Percentiles rank a stretch among this genome's conserved stretches.
phyloP scores from a whole-genome alignment of 176 grass and related monocot species.

The Eleusine indica region DNA sequence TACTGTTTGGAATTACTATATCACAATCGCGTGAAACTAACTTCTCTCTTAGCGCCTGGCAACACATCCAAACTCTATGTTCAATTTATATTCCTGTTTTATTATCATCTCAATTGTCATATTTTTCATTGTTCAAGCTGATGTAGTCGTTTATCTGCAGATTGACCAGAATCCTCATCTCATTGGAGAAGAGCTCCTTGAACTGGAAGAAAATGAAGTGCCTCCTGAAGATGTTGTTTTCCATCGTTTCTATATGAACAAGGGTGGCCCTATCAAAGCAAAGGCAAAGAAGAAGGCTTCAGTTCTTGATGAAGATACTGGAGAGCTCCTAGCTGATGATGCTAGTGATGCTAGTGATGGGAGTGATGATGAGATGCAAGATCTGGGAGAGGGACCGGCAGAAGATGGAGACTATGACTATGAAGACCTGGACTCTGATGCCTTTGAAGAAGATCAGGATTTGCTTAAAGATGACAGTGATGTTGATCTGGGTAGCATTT shows the following conservation, averaged over 20 bases:
- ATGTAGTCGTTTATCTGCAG: slow-evolving; percentile 52
- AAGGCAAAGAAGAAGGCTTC: slow-evolving; percentile 67
- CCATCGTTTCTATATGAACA: slow-evolving; percentile 96
- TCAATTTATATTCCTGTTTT: neutral
- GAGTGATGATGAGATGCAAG: slow-evolving; percentile 60
- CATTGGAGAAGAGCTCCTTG: slow-evolving; percentile 85
- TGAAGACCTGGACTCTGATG: slow-evolving; percentile 72
- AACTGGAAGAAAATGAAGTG: slow-evolving; percentile 89
- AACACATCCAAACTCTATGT: neutral
- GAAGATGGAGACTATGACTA: slow-evolving; percentile 77
- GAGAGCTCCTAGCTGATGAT: slow-evolving; percentile 61
- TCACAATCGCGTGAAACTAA: neutral
- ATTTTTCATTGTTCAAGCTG: slow-evolving; percentile 19
- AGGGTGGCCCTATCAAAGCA: slow-evolving; percentile 55
- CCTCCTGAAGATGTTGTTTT: slow-evolving; percentile 96
- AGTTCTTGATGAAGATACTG: slow-evolving; percentile 48
- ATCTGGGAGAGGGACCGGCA: slow-evolving; percentile 33
- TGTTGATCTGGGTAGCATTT: slow-evolving; percentile 53
- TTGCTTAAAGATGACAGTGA: slow-evolving; percentile 78
- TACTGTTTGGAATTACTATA: neutral
- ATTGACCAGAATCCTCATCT: slow-evolving; percentile 63
- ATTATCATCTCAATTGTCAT: neutral
- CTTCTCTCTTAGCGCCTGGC: neutral
- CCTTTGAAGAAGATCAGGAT: slow-evolving; percentile 80
- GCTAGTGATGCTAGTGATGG: slow-evolving; percentile 55